Evolutionary conservation across 2,329 filamentous ascomycete genomes (phyloP).

Genomic region (Calonectria fujianensis): DNA sequence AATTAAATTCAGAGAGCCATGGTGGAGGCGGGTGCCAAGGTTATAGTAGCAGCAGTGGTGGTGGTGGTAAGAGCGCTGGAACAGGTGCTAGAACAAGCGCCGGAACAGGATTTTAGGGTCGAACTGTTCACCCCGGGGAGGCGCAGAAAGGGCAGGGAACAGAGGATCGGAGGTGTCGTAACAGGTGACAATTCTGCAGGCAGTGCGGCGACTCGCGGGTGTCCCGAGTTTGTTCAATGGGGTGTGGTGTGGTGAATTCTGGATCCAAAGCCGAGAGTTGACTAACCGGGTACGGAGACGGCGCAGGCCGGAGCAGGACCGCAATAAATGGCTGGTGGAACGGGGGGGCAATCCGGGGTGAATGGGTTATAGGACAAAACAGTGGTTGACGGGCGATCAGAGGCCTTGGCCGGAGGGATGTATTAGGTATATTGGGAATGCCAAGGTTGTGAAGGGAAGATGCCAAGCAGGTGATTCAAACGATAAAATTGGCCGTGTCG

Average conservation of each 20-base stretch:
- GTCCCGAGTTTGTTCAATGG: slow-evolving; percentile 17
- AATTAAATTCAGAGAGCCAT: slow-evolving; percentile 33
- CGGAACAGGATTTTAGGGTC: slow-evolving; percentile 25
- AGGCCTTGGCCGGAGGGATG: neutral
- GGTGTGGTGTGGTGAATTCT: slow-evolving; percentile 28
- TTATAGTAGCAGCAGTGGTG: neutral
- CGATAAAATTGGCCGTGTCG: slow-evolving; percentile 1
- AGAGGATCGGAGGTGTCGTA: slow-evolving; percentile 22
- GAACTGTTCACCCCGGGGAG: neutral
- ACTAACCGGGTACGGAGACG: slow-evolving; percentile 22
- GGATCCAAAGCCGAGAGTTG: slow-evolving; percentile 29
- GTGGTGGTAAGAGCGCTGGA: neutral
- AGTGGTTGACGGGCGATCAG: slow-evolving; percentile 14
- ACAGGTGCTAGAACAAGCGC: neutral
- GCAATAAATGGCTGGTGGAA: slow-evolving; percentile 21
- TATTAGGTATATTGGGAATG: slow-evolving; percentile 14
- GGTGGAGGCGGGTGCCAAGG: slow-evolving; percentile 26
- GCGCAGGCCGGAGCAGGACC: slow-evolving; percentile 13
- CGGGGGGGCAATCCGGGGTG: neutral
- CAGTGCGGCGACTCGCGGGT: slow-evolving; percentile 20
- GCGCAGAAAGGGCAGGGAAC: slow-evolving; percentile 18
- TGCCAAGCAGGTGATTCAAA: slow-evolving; percentile 15
- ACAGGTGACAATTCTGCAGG: slow-evolving; percentile 25
- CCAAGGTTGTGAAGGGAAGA: slow-evolving; percentile 20
- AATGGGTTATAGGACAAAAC: slow-evolving; percentile 22